A percentile compares a stretch with the other conserved stretches of the same genome.
Conservation (phyloP, 768 basidiomycete genomes). For the Gymnopilus junonius region DNA sequence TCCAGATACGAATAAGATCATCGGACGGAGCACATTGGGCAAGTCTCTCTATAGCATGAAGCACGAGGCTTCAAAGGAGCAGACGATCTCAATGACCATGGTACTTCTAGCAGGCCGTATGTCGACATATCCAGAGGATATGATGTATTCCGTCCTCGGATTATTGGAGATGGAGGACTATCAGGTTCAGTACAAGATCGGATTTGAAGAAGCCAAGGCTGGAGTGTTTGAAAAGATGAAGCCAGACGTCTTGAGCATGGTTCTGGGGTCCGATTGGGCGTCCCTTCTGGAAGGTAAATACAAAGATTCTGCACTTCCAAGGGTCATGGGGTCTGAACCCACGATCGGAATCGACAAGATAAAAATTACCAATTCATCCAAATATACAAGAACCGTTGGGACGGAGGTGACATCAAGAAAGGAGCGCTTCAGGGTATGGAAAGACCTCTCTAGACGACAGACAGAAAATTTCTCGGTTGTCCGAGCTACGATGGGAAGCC, state of each 20-base stretch:
- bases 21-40: constrained; percentile 9
- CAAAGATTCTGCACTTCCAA: constrained; percentile 12
- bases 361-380: constrained; percentile 4
- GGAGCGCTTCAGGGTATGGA: constrained; percentile 14
- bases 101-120: constrained; percentile 3
- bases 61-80: not conserved
- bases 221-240: constrained; percentile 8
- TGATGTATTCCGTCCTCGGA: constrained; percentile 14
- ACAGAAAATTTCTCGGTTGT: constrained; percentile 3
- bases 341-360: constrained; percentile 6
- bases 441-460: constrained; percentile 4
- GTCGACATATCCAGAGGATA: constrained; percentile 10
- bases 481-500: constrained; percentile 9
- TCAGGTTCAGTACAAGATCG: constrained; percentile 2
- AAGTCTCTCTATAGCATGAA: constrained; percentile 3
- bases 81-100: constrained; percentile 9
- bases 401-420: constrained; percentile 4
- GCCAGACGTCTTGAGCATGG: constrained; percentile 5
- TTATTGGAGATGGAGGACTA: constrained; percentile 12
- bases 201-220: constrained; percentile 10
- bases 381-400: constrained; percentile 4
- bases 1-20: constrained; percentile 2
- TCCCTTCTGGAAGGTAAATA: not conserved
- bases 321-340: constrained; percentile 6
- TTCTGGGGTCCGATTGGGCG: constrained; percentile 13